phyloP scores from a whole-genome alignment of 352 stramenopile species.

The Achlya hypogyna region DNA sequence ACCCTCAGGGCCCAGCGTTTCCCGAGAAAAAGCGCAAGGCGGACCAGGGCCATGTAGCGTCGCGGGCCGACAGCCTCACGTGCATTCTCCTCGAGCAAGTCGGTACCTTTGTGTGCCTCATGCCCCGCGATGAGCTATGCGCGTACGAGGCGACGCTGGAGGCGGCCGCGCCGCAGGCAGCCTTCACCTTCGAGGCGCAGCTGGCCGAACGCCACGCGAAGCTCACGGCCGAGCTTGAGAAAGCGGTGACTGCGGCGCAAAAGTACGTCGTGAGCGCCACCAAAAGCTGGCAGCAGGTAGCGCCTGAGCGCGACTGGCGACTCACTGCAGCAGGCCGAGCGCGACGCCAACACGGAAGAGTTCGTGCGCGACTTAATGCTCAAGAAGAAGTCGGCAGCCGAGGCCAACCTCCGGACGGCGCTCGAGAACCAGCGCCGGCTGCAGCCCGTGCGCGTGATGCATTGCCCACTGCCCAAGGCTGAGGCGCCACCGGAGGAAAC shows the following conservation, averaged over 20 bases:
- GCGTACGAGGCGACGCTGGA: slow-evolving; percentile 20
- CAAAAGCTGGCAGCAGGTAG: slow-evolving; percentile 11
- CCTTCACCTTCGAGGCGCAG: background rate
- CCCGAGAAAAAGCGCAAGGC: slow-evolving; percentile 26
- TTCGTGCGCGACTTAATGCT: slow-evolving; percentile 9
- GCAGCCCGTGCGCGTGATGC: slow-evolving; percentile 35
- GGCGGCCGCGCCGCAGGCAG: background rate
- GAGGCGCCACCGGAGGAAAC: slow-evolving; percentile 22
- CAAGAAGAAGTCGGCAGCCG: slow-evolving; percentile 39
- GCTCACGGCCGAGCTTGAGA: slow-evolving; percentile 8
- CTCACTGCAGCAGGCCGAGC: background rate
- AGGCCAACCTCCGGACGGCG: slow-evolving; percentile 39
- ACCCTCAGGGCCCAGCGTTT: slow-evolving; percentile 41
- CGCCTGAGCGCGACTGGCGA: background rate
- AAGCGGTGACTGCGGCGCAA: slow-evolving; percentile 1
- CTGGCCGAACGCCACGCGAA: slow-evolving; percentile 9
- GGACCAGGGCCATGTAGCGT: slow-evolving; percentile 23
- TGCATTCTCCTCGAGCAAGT: slow-evolving; percentile 56
- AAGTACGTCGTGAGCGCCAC: slow-evolving; percentile 14
- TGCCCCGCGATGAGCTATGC: slow-evolving; percentile 32
- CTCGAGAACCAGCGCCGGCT: slow-evolving; percentile 26
- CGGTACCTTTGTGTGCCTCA: slow-evolving; percentile 56
- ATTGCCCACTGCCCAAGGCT: slow-evolving; percentile 46
- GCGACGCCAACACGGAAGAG: background rate
- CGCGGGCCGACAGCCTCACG: slow-evolving; percentile 42